These are phyloP conservation scores for Candida sp. DNA, from an alignment of 1,139 yeast species.

Conservation along the genomic window DNA sequence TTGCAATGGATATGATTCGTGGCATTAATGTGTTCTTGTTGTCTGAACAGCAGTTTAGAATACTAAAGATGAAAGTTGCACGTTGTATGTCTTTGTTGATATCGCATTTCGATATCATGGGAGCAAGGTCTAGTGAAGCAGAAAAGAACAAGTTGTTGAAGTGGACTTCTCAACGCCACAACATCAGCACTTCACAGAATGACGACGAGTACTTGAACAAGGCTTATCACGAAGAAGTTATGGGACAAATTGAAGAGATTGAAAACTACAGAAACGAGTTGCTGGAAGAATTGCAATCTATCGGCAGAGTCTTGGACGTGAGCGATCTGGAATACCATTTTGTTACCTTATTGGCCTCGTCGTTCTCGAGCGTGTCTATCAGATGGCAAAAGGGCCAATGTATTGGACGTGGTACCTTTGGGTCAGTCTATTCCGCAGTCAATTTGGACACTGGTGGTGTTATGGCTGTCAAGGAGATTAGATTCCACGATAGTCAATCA, in stretches of 20 bases:
- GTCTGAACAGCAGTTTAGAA: conserved; percentile 75
- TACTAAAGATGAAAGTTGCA: conserved; percentile 83
- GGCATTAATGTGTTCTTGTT: conserved; percentile 89
- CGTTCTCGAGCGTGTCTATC: conserved; percentile 88
- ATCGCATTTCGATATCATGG: conserved; percentile 98
- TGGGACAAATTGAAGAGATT: conserved; percentile 60
- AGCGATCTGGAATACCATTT: conserved; percentile 88
- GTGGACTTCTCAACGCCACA: conserved; percentile 50
- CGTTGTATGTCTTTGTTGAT: conserved; percentile 93
- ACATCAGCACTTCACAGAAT: conserved; percentile 48
- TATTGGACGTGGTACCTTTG: conserved; percentile 97
- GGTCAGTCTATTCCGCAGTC: conserved; percentile 91
- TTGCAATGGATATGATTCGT: conserved; percentile 93
- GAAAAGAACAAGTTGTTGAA: conserved; percentile 60
- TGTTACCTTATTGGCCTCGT: conserved; percentile 84
- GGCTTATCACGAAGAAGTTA: conserved; percentile 60
- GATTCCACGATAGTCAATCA: conserved; percentile 88
- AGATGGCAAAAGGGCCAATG: conserved; percentile 98
- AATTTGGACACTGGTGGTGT: conserved; percentile 96
- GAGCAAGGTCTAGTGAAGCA: conserved; percentile 91
- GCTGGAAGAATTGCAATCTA: conserved; percentile 54
- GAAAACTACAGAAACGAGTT: conserved; percentile 59
- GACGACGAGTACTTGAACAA: conserved; percentile 66
- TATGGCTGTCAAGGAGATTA: conserved; percentile 96
- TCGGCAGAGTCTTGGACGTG: conserved; percentile 91